Conservation (phyloP, 345 rosid genomes). For the Geranium brycei region DNA sequence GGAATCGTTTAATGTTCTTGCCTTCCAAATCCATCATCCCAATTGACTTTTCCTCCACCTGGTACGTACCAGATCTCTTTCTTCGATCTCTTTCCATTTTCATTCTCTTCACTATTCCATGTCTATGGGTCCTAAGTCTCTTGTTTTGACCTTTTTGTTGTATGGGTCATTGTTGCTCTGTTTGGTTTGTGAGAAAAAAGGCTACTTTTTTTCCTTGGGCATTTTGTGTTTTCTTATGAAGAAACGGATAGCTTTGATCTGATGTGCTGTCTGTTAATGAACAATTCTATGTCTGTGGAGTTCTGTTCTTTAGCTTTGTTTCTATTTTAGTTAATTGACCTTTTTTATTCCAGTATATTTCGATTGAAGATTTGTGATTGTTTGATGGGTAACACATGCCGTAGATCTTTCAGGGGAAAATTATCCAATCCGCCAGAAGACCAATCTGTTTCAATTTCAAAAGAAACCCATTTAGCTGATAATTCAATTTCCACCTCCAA, state of each 20-base stretch:
- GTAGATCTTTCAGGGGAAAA: background rate
- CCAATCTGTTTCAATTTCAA: conserved; percentile 21
- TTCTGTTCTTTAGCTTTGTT: background rate
- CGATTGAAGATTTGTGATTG: background rate
- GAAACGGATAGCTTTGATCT: background rate
- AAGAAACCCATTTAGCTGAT: conserved; percentile 28
- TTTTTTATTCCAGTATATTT: background rate
- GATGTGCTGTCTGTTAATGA: background rate
- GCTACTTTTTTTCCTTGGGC: background rate
- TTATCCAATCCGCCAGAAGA: background rate
- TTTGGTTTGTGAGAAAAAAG: background rate
- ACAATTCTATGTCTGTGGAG: background rate
- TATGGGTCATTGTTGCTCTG: background rate
- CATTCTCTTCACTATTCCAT: background rate
- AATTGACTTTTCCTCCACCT: background rate
- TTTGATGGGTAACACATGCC: background rate
- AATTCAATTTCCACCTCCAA: conserved; percentile 32
- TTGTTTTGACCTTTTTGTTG: background rate
- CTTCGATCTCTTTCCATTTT: background rate
- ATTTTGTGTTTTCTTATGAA: background rate
- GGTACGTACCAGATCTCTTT: background rate
- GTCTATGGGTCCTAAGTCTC: background rate
- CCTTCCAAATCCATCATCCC: background rate
- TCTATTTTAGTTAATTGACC: background rate
- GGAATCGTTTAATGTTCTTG: background rate